phyloP scores from a whole-genome alignment of 257 asterid genomes.

The Ligustrum vulgare region DNA sequence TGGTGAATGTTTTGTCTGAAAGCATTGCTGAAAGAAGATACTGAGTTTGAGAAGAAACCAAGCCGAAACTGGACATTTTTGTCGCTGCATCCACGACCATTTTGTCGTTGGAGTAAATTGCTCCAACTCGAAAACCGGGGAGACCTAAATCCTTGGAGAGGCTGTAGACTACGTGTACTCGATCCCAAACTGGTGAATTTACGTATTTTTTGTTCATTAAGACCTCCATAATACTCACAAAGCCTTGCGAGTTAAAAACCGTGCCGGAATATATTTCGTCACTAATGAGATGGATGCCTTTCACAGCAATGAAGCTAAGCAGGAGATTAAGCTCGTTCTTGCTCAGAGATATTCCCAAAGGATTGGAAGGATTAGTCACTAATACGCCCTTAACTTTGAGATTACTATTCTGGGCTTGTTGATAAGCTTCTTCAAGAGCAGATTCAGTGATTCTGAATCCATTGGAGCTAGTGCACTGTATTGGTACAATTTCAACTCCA shows the following conservation, averaged over 20 bases:
- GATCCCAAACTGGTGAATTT: conserved; percentile 30
- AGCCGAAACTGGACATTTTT: conserved; percentile 67
- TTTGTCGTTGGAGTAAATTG: conserved; percentile 53
- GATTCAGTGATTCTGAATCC: conserved; percentile 51
- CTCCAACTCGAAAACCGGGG: conserved; percentile 70
- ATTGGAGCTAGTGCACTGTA: conserved; percentile 50
- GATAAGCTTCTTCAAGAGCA: conserved; percentile 51
- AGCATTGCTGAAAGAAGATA: conserved; percentile 53
- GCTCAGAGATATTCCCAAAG: conserved; percentile 48
- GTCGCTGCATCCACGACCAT: conserved; percentile 50
- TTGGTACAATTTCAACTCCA: conserved; percentile 59
- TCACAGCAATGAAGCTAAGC: conserved; percentile 37
- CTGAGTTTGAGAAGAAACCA: conserved; percentile 63
- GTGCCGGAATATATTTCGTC: conserved; percentile 71
- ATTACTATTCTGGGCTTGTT: conserved; percentile 38
- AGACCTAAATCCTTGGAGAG: conserved; percentile 62
- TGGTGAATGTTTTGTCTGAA: conserved; percentile 46
- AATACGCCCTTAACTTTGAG: conserved; percentile 62
- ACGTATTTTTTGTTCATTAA: conserved; percentile 16
- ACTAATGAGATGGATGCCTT: conserved; percentile 54
- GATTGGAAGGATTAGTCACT: conserved; percentile 66
- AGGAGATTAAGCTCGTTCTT: conserved; percentile 39
- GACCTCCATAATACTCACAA: conserved; percentile 49
- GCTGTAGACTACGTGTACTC: conserved; percentile 64
- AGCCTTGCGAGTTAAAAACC: conserved; percentile 42